phyloP scores from a whole-genome alignment of 768 basidiomycete species.

The Trametes elegans region DNA sequence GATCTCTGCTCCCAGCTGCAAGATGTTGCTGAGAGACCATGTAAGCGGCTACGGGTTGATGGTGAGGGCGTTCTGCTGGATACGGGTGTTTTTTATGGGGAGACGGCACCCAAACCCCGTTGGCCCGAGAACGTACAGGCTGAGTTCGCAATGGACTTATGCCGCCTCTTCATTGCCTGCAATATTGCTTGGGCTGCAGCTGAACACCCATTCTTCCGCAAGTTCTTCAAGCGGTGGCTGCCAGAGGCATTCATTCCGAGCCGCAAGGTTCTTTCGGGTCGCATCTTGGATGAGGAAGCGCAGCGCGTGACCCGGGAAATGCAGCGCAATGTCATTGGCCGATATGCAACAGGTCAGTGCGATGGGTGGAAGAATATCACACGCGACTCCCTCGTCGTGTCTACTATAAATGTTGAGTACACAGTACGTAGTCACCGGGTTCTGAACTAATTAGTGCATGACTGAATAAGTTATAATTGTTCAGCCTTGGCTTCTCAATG shows the following conservation, averaged over 20 bases:
- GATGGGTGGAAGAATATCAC: background rate
- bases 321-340: background rate
- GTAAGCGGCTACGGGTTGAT: background rate
- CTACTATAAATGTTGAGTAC: background rate
- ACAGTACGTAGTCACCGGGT: background rate
- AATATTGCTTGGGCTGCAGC: constrained; percentile 2
- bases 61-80: too few relatives aligned
- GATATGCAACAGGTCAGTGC: background rate
- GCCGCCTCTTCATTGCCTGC: background rate
- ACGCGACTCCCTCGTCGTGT: background rate
- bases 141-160: constrained; percentile 2
- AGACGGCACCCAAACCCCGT: background rate
- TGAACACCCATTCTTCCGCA: background rate
- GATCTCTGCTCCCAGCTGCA: too few relatives aligned
- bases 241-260: background rate
- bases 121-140: background rate
- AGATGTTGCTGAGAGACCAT: background rate
- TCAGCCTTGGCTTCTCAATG: background rate
- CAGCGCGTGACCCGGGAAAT: background rate
- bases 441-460: background rate
- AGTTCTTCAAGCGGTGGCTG: background rate
- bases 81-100: background rate
- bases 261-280: background rate
- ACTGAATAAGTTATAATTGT: background rate
- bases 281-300: background rate